Evolutionary conservation across 306 rosid species (phyloP), one percentile per base, ranked within the genome.

Genomic region (Casuarina cunninghamiana): DNA sequence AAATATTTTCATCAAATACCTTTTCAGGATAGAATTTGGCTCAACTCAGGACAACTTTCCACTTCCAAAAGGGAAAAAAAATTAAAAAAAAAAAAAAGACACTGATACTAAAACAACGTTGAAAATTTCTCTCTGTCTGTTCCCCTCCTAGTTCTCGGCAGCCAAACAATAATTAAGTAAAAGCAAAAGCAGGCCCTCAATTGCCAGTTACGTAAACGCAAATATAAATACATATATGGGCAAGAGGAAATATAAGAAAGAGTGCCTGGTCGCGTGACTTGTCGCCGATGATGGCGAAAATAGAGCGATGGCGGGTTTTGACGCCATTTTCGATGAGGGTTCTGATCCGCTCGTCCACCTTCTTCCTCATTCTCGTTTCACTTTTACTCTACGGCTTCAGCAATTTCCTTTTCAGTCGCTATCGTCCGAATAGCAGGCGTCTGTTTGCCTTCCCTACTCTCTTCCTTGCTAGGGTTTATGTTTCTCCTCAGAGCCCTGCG

Each of bases 311-410:
- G 79, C 91, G 82, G 55, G 80, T 71, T 73, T 85, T 93, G 90
- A 95, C 97, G 21, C 99, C 99, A 88, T 95, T 95, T 44, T 90
- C 97, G 35, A 95, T 91, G 10, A 95, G 88, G 82, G 96, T 93
- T 74, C 99, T 81, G 83, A 95, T 93, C 53, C 99, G 91, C 26
- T 93, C 97, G 54, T 95, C 99, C 3, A 93, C 97, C 81, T 93
- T 95, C 90, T 93, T 93, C 96, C 97, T 95, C 99, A 95, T 88
- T 49, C 15, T 70, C 44, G 43, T 37, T 37, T 63, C 7, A 7
- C 37, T 44, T 69, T 44, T 10, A 17, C 11, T 1, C 73, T 69
- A 6, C 55, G 10, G 39, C 15, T 21, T 15, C 39, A 35, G 3
- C 13, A 32, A 32, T 2, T 71, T 48, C 3, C 39, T 44, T 15